Conservation (phyloP, 1,139 yeast species). For the Suhomyces yuchorum region DNA sequence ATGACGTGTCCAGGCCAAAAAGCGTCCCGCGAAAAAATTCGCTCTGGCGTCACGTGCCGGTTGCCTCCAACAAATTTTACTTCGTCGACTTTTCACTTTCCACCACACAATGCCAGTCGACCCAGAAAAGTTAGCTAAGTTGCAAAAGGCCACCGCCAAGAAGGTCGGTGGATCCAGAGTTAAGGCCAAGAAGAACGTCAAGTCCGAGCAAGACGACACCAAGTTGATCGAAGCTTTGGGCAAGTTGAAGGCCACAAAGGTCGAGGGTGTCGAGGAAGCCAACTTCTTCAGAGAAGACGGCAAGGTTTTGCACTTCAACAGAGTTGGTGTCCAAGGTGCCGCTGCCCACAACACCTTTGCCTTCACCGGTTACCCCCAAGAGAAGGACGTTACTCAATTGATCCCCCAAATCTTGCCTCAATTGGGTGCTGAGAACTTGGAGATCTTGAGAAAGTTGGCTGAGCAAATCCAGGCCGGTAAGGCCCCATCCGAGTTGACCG, state of each 20-base stretch:
- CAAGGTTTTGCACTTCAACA: constrained; percentile 91
- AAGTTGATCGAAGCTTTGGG: constrained; percentile 88
- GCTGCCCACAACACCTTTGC: constrained; percentile 90
- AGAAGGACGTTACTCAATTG: constrained; percentile 89
- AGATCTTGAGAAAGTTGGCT: constrained; percentile 86
- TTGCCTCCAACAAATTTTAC: constrained; percentile 2
- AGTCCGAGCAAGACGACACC: constrained; percentile 80
- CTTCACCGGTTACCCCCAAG: constrained; percentile 93
- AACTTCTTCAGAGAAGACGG: constrained; percentile 98
- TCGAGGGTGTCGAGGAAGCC: constrained; percentile 93
- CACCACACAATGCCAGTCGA: constrained; percentile 68
- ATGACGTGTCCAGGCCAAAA: too few relatives aligned
- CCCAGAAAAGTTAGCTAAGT: constrained; percentile 84
- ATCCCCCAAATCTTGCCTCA: constrained; percentile 95
- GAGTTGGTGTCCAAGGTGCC: constrained; percentile 94
- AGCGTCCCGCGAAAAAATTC: too few relatives aligned
- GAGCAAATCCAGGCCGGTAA: constrained; percentile 76
- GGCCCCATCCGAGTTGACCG: constrained; percentile 49
- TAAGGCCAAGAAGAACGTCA: constrained; percentile 67
- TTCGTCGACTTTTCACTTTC: constrained; percentile 27
- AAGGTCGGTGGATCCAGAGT: constrained; percentile 91
- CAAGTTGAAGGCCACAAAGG: constrained; percentile 86
- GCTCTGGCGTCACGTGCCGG: too few relatives aligned
- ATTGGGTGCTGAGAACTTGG: constrained; percentile 94
- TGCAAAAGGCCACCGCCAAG: constrained; percentile 73